Conservation (phyloP, 1,139 yeast species). For the Yamadazyma spencermartinsiae region DNA sequence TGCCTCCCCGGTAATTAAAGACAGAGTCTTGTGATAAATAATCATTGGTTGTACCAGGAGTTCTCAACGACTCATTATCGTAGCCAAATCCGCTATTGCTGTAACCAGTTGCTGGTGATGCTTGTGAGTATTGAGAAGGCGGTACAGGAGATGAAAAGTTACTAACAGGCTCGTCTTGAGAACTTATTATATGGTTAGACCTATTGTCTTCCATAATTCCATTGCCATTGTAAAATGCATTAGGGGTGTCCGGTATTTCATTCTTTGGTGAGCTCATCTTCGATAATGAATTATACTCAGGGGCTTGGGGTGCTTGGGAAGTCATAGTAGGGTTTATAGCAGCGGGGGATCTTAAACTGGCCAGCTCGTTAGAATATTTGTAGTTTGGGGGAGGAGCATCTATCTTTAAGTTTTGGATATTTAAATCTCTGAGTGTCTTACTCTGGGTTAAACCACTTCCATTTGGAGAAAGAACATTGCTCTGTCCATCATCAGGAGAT, state of each 20-base stretch:
- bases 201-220: constrained; percentile 1
- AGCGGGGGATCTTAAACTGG: constrained; percentile 19
- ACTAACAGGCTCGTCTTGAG: constrained; percentile 10
- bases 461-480: constrained; percentile 10
- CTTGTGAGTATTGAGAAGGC: constrained; percentile 11
- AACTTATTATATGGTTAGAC: not conserved
- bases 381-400: constrained; percentile 9
- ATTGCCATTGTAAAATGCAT: constrained; percentile 14
- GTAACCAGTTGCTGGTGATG: constrained; percentile 14
- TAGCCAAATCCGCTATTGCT: constrained; percentile 8
- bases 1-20: constrained; percentile 4
- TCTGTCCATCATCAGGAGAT: constrained; percentile 12
- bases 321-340: constrained; percentile 6
- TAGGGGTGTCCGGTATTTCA: constrained; percentile 21
- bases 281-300: constrained; percentile 1
- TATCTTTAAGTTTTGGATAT: constrained; percentile 13
- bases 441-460: constrained; percentile 12
- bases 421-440: constrained; percentile 16
- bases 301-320: not conserved
- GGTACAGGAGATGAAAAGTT: constrained; percentile 18
- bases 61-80: constrained; percentile 11
- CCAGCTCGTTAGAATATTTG: not conserved
- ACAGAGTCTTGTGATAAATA: constrained; percentile 13
- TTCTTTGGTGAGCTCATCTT: constrained; percentile 7
- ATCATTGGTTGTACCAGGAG: constrained; percentile 11